Evolutionary conservation across 495 filamentous ascomycete genomes (phyloP), one percentile per base, ranked within the genome.

Genomic region (Penicillium herquei): DNA sequence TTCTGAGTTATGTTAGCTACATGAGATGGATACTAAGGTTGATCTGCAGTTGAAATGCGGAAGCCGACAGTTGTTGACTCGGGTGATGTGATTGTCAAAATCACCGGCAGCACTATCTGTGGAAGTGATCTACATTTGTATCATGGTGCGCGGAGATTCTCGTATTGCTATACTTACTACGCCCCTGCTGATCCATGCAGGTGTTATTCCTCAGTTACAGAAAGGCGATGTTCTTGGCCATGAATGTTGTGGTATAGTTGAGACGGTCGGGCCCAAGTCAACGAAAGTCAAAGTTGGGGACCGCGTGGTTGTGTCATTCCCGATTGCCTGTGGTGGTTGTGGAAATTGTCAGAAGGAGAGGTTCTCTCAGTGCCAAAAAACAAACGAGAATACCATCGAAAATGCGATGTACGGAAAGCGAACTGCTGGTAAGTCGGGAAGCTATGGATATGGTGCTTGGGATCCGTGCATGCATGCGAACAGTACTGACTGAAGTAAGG

Each of bases 191-290:
- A 26, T 40, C 11, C 32, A 14, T 45, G 0, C 35, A 78, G 78
- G 84, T 30, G 69, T 74, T 16, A 80, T 96, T 26, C 71, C 92
- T 4, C 79, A 95, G 63, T 59, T 96, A 35, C 73, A 87, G 57
- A 87, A 89, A 60, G 91, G 92, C 40, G 92, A 96, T 72, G 92
- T 96, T 47, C 79, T 96, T 0, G 92, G 92, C 43, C 91, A 96
- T 67, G 92, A 96, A 61, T 95, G 91, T 74, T 92, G 87, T 64
- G 92, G 92, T 40, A 70, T 90, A 14, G 86, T 95, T 6, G 89
- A 94, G 33, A 75, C 79, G 13, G 78, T 89, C 6, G 92, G 91
- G 0, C 70, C 83, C 0, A 79, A 58, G 0, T 81, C 87, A 3
- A 85, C 71, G 46, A 80, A 76, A 0, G 68, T 87, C 35, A 80